Percentiles rank a stretch among this genome's conserved stretches.
These are phyloP conservation scores for Casaregolazyma lundiana DNA, from an alignment of 1,139 yeast genomes.

Conservation along the genomic window DNA sequence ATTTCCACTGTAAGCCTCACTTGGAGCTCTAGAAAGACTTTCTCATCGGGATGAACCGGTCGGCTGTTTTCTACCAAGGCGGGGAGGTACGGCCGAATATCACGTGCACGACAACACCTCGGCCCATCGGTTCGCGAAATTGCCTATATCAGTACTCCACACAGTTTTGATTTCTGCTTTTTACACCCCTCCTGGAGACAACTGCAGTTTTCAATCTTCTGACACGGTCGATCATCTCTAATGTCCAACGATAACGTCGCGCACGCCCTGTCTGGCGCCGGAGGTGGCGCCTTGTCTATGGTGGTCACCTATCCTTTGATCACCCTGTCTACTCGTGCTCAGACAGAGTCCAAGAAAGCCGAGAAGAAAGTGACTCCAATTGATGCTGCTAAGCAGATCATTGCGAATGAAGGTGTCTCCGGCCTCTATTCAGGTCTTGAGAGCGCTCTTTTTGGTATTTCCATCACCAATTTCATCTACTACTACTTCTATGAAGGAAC, in stretches of 20 bases:
- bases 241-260: slow-evolving; percentile 44
- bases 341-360: slow-evolving; percentile 48
- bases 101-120: slow-evolving; percentile 5
- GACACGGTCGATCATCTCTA: too few species aligned
- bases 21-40: too few species aligned
- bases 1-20: too few species aligned
- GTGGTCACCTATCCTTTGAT: slow-evolving; percentile 81
- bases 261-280: slow-evolving; percentile 89
- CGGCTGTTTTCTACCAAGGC: background rate
- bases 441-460: slow-evolving; percentile 81
- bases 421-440: slow-evolving; percentile 85
- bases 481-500: slow-evolving; percentile 84
- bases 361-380: slow-evolving; percentile 27
- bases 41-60: background rate
- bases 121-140: background rate
- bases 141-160: background rate
- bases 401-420: slow-evolving; percentile 57
- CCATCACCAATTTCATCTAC: slow-evolving; percentile 80
- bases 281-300: slow-evolving; percentile 87
- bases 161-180: background rate
- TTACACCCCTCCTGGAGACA: background rate
- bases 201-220: too few species aligned
- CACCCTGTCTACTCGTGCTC: slow-evolving; percentile 79
- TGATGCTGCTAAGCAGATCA: slow-evolving; percentile 44
- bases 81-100: background rate